phyloP scores from a whole-genome alignment of 2,329 filamentous ascomycete genomes.

The Sclerotinia spermophila region DNA sequence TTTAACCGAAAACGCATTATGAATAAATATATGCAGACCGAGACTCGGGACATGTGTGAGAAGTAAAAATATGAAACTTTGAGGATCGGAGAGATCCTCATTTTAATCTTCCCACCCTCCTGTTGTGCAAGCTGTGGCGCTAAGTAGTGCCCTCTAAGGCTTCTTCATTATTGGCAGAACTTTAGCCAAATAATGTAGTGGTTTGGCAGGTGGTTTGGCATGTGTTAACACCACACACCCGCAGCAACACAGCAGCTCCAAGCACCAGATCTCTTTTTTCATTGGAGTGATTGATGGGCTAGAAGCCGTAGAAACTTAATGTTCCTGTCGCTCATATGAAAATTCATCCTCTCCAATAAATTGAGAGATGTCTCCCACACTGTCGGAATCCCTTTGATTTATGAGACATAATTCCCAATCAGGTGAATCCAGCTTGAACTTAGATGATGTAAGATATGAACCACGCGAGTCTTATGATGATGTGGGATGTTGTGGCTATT shows the following conservation, averaged over 20 bases:
- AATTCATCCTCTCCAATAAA: background rate
- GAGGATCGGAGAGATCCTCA: background rate
- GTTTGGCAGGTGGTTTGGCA: conserved; percentile 1
- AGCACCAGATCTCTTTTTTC: background rate
- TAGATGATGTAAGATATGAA: background rate
- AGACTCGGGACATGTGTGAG: background rate
- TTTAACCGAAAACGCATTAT: background rate
- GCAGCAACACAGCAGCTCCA: background rate
- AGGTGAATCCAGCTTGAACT: background rate
- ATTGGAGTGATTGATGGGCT: background rate
- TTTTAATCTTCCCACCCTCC: background rate
- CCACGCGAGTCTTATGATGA: background rate
- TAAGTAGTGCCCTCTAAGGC: background rate
- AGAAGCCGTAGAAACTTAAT: background rate
- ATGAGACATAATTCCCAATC: conserved; percentile 3
- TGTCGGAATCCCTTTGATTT: background rate
- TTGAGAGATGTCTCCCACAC: background rate
- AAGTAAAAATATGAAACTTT: background rate
- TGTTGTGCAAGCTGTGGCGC: background rate
- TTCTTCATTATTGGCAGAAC: background rate
- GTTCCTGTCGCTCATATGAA: background rate
- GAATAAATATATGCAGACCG: background rate
- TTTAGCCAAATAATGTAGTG: conserved; percentile 9
- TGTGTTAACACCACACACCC: conserved; percentile 4
- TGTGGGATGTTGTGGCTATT: background rate